Evolutionary conservation across 352 stramenopile genomes (phyloP).

Genomic region (Phytophthora hybrid): DNA sequence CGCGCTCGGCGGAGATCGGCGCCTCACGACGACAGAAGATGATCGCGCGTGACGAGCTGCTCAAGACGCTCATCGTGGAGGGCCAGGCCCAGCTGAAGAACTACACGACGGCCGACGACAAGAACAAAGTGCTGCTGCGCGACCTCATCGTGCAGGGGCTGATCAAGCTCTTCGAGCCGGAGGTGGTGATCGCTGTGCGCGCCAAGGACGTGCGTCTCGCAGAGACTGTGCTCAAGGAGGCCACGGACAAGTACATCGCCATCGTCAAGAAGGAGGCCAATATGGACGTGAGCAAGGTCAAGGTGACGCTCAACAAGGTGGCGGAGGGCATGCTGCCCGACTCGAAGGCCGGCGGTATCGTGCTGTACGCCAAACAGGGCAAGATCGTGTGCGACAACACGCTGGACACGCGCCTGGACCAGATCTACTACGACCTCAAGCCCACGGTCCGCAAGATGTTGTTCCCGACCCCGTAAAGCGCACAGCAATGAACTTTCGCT

Average conservation of each 20-base stretch:
- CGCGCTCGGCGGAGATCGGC: slow-evolving; percentile 94
- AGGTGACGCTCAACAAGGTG: slow-evolving; percentile 92
- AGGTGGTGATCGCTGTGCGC: slow-evolving; percentile 94
- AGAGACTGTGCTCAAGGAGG: slow-evolving; percentile 89
- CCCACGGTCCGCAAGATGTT: slow-evolving; percentile 81
- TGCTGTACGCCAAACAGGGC: slow-evolving; percentile 91
- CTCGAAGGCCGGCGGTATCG: slow-evolving; percentile 81
- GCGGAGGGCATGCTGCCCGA: slow-evolving; percentile 86
- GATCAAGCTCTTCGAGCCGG: slow-evolving; percentile 98
- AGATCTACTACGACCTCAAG: slow-evolving; percentile 88
- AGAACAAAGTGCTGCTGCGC: slow-evolving; percentile 96
- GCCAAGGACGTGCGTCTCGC: slow-evolving; percentile 91
- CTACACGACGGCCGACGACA: slow-evolving; percentile 70
- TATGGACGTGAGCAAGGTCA: slow-evolving; percentile 91
- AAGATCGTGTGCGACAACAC: slow-evolving; percentile 99
- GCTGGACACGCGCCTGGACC: slow-evolving; percentile 90
- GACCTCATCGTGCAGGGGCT: slow-evolving; percentile 98
- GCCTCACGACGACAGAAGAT: slow-evolving; percentile 97
- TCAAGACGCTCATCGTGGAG: slow-evolving; percentile 85
- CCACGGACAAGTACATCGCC: slow-evolving; percentile 84
- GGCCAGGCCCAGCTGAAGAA: slow-evolving; percentile 63
- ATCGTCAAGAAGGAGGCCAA: slow-evolving; percentile 92
- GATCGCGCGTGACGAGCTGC: slow-evolving; percentile 91
- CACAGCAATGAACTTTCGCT: slow-evolving; percentile 1
- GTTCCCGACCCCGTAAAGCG: slow-evolving; percentile 65